Conservation (phyloP, 2,329 filamentous ascomycete species). For the Gremmenia infestans region DNA sequence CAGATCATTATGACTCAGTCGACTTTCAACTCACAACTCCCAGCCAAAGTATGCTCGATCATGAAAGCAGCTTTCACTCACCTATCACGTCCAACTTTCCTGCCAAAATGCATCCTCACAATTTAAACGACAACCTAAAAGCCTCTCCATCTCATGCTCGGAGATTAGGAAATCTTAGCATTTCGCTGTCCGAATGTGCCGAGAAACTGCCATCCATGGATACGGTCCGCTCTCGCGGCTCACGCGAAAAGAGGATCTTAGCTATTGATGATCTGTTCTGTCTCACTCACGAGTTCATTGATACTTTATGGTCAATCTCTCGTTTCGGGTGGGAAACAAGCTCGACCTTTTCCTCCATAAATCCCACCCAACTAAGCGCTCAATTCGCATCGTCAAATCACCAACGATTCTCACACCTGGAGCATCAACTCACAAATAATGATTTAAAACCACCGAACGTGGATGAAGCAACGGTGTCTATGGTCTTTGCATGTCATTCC, state of each 20-base stretch:
- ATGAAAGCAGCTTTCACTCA: neutral
- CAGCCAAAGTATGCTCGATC: neutral
- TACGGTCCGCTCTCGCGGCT: too few species aligned
- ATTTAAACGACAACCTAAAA: neutral
- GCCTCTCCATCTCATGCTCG: neutral
- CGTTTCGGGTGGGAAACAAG: neutral
- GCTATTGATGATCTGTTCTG: conserved; percentile 6
- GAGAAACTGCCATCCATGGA: neutral
- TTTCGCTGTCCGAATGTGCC: conserved; percentile 2
- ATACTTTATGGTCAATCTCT: neutral
- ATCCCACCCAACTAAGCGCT: too few species aligned
- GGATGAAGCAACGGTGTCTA: conserved; percentile 6
- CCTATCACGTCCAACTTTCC: neutral
- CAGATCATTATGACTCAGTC: neutral
- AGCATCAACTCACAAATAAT: neutral
- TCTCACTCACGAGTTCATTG: conserved; percentile 5
- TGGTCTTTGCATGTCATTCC: conserved; percentile 6
- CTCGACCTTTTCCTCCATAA: neutral
- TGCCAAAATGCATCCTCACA: neutral
- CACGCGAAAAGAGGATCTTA: neutral
- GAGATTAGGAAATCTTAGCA: conserved; percentile 1
- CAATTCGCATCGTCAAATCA: neutral
- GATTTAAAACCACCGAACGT: neutral
- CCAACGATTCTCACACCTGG: neutral
- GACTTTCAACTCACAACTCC: neutral